Percentiles rank a stretch among this genome's conserved stretches.
These are phyloP conservation scores for Chytriomyces sp. DNA, from an alignment of 192 early-diverging fungal species.

Conservation along the genomic window DNA sequence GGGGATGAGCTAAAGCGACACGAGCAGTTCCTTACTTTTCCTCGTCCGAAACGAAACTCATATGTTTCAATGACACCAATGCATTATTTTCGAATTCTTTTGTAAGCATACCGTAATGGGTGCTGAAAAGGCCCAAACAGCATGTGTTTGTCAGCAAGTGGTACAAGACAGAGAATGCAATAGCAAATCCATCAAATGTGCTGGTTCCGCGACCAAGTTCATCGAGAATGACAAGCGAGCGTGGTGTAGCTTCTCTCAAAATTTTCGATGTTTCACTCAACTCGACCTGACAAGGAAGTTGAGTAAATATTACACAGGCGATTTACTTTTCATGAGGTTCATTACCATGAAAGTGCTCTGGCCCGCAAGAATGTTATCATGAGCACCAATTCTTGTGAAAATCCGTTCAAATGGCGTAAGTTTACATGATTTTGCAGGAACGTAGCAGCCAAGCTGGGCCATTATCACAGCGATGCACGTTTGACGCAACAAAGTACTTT, in stretches of 20 bases:
- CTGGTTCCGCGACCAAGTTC: constrained; percentile 97
- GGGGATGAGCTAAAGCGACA: neutral
- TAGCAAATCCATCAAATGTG: constrained; percentile 95
- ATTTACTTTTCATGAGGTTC: constrained; percentile 34
- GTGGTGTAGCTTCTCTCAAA: constrained; percentile 83
- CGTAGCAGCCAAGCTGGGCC: constrained; percentile 94
- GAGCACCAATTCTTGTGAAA: constrained; percentile 95
- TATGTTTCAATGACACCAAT: constrained; percentile 79
- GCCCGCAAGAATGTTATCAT: constrained; percentile 93
- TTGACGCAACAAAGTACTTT: constrained; percentile 94
- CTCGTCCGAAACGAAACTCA: constrained; percentile 73
- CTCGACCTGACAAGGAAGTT: constrained; percentile 51
- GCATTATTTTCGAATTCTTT: constrained; percentile 74
- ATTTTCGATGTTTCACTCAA: constrained; percentile 92
- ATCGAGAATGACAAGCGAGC: constrained; percentile 93
- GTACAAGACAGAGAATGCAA: constrained; percentile 90
- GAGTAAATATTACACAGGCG: no score
- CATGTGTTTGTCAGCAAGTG: constrained; percentile 77
- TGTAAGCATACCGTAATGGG: constrained; percentile 94
- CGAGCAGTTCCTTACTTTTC: constrained; percentile 47
- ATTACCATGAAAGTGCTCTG: constrained; percentile 92
- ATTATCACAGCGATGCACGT: constrained; percentile 93
- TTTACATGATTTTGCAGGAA: constrained; percentile 76
- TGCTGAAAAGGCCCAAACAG: constrained; percentile 92
- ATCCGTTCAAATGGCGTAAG: constrained; percentile 89